These are phyloP conservation scores for Phialophora chinensis DNA, from an alignment of 2,329 filamentous ascomycete species.

Conservation along the genomic window DNA sequence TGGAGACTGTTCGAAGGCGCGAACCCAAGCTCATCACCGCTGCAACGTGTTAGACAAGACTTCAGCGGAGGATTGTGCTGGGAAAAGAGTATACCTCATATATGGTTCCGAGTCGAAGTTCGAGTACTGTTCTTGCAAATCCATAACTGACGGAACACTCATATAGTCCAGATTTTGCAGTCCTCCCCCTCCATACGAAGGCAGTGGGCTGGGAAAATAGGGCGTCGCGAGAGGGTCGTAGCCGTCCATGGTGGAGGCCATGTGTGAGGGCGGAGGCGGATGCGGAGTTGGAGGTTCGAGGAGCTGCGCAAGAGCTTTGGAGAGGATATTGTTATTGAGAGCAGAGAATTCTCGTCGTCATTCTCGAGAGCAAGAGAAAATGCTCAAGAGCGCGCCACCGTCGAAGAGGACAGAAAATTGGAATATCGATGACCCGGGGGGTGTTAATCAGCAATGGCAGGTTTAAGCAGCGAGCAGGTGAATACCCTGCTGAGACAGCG, in stretches of 20 bases:
- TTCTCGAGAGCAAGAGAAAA: conserved; percentile 25
- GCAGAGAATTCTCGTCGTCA: conserved; percentile 21
- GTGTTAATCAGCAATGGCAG: conserved; percentile 25
- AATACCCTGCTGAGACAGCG: not conserved
- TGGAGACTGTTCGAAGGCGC: conserved; percentile 50
- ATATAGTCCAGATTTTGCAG: conserved; percentile 56
- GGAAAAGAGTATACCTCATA: conserved; percentile 56
- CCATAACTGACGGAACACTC: conserved; percentile 58
- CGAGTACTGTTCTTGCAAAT: conserved; percentile 63
- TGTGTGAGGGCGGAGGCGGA: conserved; percentile 15
- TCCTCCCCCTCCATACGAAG: conserved; percentile 53
- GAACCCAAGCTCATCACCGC: conserved; percentile 60
- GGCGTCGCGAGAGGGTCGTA: conserved; percentile 68
- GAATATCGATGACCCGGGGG: conserved; percentile 25
- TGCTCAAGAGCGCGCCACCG: conserved; percentile 27
- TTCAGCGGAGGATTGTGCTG: not conserved
- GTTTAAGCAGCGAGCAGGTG: conserved; percentile 23
- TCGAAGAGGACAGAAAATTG: conserved; percentile 21
- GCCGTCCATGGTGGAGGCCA: conserved; percentile 55
- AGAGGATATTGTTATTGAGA: conserved; percentile 16
- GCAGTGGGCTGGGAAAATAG: conserved; percentile 65
- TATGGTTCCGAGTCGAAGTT: conserved; percentile 67
- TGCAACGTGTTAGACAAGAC: conserved; percentile 40
- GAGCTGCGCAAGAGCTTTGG: conserved; percentile 17
- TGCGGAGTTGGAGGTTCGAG: conserved; percentile 18